Conservation (phyloP, 1,284 basidiomycete species). For the Rhodotorula sp. region DNA sequence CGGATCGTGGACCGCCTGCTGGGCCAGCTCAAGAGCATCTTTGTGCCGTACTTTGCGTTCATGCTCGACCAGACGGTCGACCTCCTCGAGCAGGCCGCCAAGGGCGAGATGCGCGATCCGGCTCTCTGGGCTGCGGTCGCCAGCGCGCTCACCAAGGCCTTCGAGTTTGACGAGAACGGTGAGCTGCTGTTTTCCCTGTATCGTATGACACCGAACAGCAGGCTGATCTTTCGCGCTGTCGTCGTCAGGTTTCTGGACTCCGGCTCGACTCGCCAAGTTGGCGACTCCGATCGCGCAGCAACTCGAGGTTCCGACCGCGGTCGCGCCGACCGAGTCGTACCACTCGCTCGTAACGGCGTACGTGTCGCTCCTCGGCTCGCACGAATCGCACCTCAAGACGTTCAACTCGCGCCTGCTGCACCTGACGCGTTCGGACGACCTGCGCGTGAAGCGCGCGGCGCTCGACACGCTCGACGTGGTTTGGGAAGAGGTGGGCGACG, state of each 20-base stretch:
- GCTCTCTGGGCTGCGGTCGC: constrained; percentile 68
- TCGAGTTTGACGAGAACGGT: constrained; percentile 80
- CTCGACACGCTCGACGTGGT: constrained; percentile 67
- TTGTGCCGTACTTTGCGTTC: constrained; percentile 85
- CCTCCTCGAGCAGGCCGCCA: constrained; percentile 59
- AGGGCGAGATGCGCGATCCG: constrained; percentile 46
- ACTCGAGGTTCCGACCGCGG: constrained; percentile 50
- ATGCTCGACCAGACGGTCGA: constrained; percentile 69
- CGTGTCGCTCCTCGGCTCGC: constrained; percentile 53
- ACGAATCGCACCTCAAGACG: constrained; percentile 64
- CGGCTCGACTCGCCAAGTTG: constrained; percentile 69
- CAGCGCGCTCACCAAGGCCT: constrained; percentile 65
- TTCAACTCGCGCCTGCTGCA: constrained; percentile 83
- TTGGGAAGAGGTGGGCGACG: constrained; percentile 69
- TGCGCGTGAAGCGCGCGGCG: constrained; percentile 65
- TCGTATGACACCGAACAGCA: too few relatives aligned
- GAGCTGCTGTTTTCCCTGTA: neutral
- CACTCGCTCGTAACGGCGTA: constrained; percentile 47
- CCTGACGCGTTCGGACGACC: constrained; percentile 78
- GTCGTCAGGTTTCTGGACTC: constrained; percentile 76
- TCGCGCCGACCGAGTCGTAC: constrained; percentile 16
- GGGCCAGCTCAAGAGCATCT: constrained; percentile 82
- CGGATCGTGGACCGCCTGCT: constrained; percentile 69
- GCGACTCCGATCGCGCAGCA: constrained; percentile 64
- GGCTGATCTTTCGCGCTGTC: neutral